Evolutionary conservation across 192 early-diverging fungal species (phyloP), one percentile per base, ranked within the genome.

Genomic region (Backusella macrospora): DNA sequence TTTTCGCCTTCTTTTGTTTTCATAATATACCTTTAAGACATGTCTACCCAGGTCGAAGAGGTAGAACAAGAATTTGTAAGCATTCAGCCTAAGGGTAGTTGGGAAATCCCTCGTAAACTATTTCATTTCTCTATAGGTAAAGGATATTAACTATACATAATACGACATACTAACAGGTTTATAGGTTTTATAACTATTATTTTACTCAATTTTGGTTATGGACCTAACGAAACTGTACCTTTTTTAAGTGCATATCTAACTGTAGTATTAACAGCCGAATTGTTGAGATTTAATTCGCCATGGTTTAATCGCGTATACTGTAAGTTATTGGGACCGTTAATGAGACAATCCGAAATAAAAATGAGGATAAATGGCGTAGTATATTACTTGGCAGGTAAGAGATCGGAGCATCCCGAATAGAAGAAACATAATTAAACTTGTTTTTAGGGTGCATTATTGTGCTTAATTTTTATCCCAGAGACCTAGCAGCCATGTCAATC

Each of bases 41-140:
- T 55, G 52, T 12, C 52, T 12, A 26, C 52, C 23, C 52, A 55
- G 23, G 21, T 4, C 13, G 52, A 66, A 23, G 18, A 59, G 9
- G 38, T 42, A 18, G 38, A 66, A 4, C 16, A 66, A 40, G 40
- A 43, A 18, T 79, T 75, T 67, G 29, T 63, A 4, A 48, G 74
- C 65, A 71, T 81, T 42, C 80, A 78, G 42, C 65, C 73, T 5
- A 73, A 65, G 70, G 76, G 79, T 21, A 73, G 74, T 21, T 83
- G 79, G 77, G 84, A 85, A 68, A 49, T 85, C 13, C 80, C 84
- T 39, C 65, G 84, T 40, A 85, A 85, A 67, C 13, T 71, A 5
- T 79, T 81, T 59, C 84, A 85, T 55, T 81, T 80, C 43, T 76
- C 81, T 13, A 83, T 85, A 45, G 84, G 84, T 85, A 78, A 62